Base-by-base conservation (phyloP, 768 basidiomycete genomes). In the Auriscalpium orientale region DNA sequence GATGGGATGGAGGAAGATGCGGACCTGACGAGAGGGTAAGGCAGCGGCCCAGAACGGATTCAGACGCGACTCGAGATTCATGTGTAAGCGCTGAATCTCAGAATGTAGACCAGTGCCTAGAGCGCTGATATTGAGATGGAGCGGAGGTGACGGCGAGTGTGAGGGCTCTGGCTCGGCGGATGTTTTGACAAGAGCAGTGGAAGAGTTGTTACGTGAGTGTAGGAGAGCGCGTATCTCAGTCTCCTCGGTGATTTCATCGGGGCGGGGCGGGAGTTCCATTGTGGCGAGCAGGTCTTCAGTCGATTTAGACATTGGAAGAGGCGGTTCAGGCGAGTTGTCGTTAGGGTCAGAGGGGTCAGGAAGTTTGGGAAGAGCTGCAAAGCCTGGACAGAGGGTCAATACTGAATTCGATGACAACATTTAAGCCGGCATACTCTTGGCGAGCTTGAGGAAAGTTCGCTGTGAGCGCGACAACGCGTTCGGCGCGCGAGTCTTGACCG, bases 11-110 rank as follows among this genome's bases (percentile, higher is more conserved):
- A 94, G 64, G 20, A 81, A 74, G 4, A 94, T 62, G 15, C 80
- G 78, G 8, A 94, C 72, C 2, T 70, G 77, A 16, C 91, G 80
- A 22, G 80, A 76, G 10, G 86, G 65, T 0, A 95, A 72, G 1
- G 81, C 82, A 4, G 84, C 82, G 3, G 85, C 79, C 90, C 90
- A 94, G 70, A 95, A 93, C 0, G 85, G 82, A 49, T 80, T 82
- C 22, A 95, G 71, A 0, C 93, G 83, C 6, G 77, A 68, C 65
- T 92, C 88, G 5, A 95, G 76, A 63, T 94, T 95, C 12, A 75
- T 74, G 59, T 93, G 86, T 52, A 86, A 75, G 22, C 79, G 76
- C 4, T 74, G 78, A 16, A 87, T 65, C 20, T 76, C 70, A 45
- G 57, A 46, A 18, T 28, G 50, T 34, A 44, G 18, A 35, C 28